Evolutionary conservation across 768 basidiomycete species (phyloP), one percentile per base, ranked within the genome.

Genomic region (Rhodosporidiobolus odoratus): DNA sequence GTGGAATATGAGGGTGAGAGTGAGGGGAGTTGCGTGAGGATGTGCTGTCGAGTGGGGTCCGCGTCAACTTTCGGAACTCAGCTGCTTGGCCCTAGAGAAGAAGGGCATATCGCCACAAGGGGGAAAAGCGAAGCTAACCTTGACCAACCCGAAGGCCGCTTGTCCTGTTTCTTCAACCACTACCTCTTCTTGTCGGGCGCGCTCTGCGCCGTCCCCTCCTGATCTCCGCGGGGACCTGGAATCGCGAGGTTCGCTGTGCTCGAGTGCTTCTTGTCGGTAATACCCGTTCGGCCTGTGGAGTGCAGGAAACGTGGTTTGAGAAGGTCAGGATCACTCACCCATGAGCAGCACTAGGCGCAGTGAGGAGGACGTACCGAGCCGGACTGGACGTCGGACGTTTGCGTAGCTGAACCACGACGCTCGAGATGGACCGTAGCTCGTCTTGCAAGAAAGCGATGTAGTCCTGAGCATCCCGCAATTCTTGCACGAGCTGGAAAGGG

Each of bases 391-490:
- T 27, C 16, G 40, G 56, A 7, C 6, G 8, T 9, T 66, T 48
- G 2, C 57, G 45, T 13, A 66, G 48, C 38, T 66, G 57, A 4
- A 6, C 23, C 2, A 58, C 65, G 47, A 66, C 57, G 13, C 52
- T 38, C 17, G 16, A 30, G 65, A 66, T 66, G 15, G 35, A 6
- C 8, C 57, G 45, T 16, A 66, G 48, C 57, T 66, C 65, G 19
- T 66, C 21, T 37, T 66, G 65, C 37, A 66, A 48, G 48, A 50
- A 58, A 25, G 57, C 47, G 65, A 66, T 66, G 57, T 66, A 66
- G 38, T 66, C 65, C 19, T 66, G 65, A 2, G 65, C 65, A 23
- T 59, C 57, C 9, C 57, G 57, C 4, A 66, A 58, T 38, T 66
- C 65, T 34, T 50, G 47, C 13, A 66, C 38, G 57, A 66, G 65